Evolutionary conservation across 208 protist genomes (phyloP).

Genomic region (Acanthamoeba triangularis): DNA sequence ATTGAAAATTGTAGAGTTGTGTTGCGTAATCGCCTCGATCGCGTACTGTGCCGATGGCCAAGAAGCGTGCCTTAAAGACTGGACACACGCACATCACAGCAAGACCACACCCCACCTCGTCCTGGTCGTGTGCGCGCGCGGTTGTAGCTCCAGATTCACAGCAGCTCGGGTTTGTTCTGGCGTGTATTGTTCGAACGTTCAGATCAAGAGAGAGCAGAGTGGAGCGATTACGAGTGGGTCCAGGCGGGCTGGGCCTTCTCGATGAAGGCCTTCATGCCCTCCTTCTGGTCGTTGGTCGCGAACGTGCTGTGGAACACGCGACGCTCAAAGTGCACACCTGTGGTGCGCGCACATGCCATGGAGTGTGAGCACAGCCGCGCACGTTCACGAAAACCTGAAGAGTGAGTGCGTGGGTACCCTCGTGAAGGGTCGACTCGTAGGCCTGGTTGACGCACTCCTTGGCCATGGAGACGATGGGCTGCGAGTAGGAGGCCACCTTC

Average conservation of each 20-base stretch:
- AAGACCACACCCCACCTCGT: too few species aligned
- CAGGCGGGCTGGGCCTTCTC: conserved; percentile 86
- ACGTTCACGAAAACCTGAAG: not conserved
- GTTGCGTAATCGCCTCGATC: too few species aligned
- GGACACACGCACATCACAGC: too few species aligned
- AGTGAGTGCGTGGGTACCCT: not conserved
- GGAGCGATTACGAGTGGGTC: conserved; percentile 32
- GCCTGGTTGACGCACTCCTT: conserved; percentile 89
- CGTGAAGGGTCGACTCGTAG: conserved; percentile 84
- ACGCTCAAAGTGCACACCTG: conserved; percentile 90
- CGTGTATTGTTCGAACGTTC: too few species aligned
- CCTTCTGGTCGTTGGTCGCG: conserved; percentile 91
- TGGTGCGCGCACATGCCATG: conserved; percentile 44
- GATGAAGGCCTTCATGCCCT: conserved; percentile 93
- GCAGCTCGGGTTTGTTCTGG: too few species aligned
- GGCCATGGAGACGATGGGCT: conserved; percentile 83
- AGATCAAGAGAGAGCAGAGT: too few species aligned
- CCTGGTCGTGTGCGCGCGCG: too few species aligned
- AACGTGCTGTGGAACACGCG: conserved; percentile 93
- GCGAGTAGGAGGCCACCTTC: conserved; percentile 89
- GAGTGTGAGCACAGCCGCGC: not conserved
- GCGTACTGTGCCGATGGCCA: too few species aligned
- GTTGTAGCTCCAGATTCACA: too few species aligned
- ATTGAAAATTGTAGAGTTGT: too few species aligned
- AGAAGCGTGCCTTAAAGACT: too few species aligned